Evolutionary conservation across 139 green algal species (phyloP).

Genomic region (Diplosphaera chodatii): DNA sequence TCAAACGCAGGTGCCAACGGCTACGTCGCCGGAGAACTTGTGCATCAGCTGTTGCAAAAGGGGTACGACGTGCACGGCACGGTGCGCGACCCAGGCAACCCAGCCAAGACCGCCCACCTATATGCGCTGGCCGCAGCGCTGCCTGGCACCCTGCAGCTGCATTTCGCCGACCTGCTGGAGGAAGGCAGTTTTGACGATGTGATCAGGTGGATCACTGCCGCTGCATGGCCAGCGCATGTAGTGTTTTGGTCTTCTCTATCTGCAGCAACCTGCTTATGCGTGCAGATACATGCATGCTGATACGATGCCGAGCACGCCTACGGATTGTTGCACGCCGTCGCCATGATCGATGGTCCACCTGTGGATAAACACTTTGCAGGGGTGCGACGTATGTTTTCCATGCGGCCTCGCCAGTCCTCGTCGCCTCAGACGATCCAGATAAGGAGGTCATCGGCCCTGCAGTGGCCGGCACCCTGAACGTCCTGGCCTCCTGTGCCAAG

Average conservation of each 20-base stretch:
- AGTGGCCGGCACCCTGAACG: conserved; percentile 50
- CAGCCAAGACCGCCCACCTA: conserved; percentile 20
- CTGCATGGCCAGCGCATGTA: too few species aligned
- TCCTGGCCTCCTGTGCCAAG: conserved; percentile 40
- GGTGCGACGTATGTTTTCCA: conserved; percentile 64
- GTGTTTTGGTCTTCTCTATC: too few species aligned
- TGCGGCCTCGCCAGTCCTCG: conserved; percentile 63
- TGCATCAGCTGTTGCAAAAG: conserved; percentile 42
- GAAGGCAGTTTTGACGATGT: conserved; percentile 31
- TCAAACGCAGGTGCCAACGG: conserved; percentile 14
- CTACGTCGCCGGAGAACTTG: conserved; percentile 36
- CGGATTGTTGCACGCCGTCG: too few species aligned
- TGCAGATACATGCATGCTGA: too few species aligned
- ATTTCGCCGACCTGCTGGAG: conserved; percentile 41
- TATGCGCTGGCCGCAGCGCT: conserved; percentile 20
- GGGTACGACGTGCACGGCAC: conserved; percentile 45
- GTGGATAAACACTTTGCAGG: not conserved
- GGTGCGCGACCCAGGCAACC: conserved; percentile 18
- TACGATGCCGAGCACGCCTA: too few species aligned
- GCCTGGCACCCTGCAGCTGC: conserved; percentile 31
- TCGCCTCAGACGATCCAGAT: conserved; percentile 42
- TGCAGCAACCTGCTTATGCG: too few species aligned
- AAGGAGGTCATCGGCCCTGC: conserved; percentile 37
- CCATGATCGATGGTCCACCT: too few species aligned
- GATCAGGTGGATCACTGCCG: too few species aligned